phyloP scores from a whole-genome alignment of 1,284 basidiomycete genomes.

The Ceratobasidium sp. region DNA sequence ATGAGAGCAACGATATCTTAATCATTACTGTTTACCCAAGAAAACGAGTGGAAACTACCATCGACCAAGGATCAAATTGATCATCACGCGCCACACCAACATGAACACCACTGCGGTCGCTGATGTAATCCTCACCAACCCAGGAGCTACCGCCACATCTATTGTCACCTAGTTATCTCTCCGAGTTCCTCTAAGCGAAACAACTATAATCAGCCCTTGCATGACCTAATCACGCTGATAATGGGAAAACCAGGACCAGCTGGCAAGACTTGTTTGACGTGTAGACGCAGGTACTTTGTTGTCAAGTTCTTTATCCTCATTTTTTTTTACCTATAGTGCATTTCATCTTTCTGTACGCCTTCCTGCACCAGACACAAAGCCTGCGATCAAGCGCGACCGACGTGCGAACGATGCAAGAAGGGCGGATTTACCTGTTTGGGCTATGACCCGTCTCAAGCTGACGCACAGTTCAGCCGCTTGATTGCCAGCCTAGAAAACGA shows the following conservation, averaged over 20 bases:
- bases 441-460: constrained; percentile 10
- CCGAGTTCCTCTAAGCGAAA: no score
- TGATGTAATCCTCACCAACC: neutral
- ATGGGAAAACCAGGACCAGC: constrained; percentile 15
- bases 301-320: neutral
- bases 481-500: neutral
- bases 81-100: no score
- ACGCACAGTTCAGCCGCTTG: neutral
- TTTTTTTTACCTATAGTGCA: neutral
- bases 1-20: no score
- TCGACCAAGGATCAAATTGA: no score
- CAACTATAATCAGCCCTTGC: no score
- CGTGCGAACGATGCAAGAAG: constrained; percentile 28
- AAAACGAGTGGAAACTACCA: no score
- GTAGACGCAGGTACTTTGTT: constrained; percentile 26
- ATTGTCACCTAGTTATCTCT: no score
- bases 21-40: no score
- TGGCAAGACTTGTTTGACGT: constrained; percentile 33
- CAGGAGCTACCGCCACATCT: neutral
- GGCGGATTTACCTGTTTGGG: constrained; percentile 13
- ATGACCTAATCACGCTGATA: no score
- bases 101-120: neutral
- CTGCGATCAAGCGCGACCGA: constrained; percentile 27
- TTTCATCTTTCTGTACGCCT: no score
- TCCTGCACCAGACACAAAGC: constrained; percentile 33